Evolutionary conservation across 345 rosid species (phyloP), one percentile per base, ranked within the genome.

Genomic region (Sonneratia caseolaris): DNA sequence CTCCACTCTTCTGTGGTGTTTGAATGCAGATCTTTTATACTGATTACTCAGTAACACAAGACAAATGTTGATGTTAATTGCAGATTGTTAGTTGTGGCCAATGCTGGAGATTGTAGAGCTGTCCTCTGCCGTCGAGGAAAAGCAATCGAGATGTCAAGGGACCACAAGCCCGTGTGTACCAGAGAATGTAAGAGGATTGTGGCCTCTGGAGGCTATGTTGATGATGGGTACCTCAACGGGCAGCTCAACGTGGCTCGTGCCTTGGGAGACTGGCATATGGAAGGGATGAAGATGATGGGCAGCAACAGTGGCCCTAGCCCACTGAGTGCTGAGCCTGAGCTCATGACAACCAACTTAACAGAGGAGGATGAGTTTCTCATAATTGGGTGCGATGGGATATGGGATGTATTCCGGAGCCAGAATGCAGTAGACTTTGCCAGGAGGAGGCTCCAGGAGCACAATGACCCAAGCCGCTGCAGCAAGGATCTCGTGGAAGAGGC

Each of bases 351-450:
- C 10, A 74, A 78, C 69, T 83, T 90, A 70, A 85, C 84, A 0
- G 84, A 82, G 71, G 92, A 90, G 42, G 98, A 92, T 42, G 98
- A 90, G 79, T 92, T 92, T 79, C 90, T 92, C 75, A 86, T 90
- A 56, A 84, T 92, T 3, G 98, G 93, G 6, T 87, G 93, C 48
- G 96, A 90, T 66, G 96, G 98, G 55, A 82, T 90, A 22, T 92
- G 96, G 98, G 98, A 92, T 62, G 98, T 90, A 69, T 92, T 92
- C 71, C 76, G 81, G 78, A 90, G 91, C 82, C 91, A 92, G 83
- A 90, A 92, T 75, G 96, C 95, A 3, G 85, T 92, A 49, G 96
- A 92, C 81, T 92, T 92, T 70, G 96, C 98, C n/a, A 81, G 98
- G 69, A 80, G 97, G 76, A 86, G 88, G 76, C 86, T 93, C 37